Evolutionary conservation across 495 filamentous ascomycete species (phyloP).

Genomic region (Echria macrotheca): DNA sequence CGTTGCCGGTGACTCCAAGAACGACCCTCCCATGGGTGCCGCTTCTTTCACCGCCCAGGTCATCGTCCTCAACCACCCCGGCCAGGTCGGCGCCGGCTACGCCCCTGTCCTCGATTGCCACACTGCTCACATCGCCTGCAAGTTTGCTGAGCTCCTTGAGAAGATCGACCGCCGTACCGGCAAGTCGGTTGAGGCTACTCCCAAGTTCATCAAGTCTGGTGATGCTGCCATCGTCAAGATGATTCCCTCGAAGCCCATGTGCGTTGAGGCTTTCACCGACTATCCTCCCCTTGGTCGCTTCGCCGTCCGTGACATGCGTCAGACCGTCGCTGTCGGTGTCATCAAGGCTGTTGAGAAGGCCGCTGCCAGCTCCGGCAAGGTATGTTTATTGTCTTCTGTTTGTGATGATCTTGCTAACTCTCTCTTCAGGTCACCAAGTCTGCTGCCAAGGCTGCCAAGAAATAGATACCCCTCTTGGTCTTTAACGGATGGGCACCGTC

Average conservation of each 20-base stretch:
- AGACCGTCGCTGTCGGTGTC: conserved; percentile 97
- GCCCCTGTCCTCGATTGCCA: conserved; percentile 98
- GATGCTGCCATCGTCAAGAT: conserved; percentile 99
- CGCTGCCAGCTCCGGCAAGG: conserved; percentile 36
- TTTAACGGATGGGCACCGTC: conserved; percentile 9
- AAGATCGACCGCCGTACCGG: conserved; percentile 99
- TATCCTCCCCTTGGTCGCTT: conserved; percentile 99
- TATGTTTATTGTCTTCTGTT: not conserved
- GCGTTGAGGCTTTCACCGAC: conserved; percentile 99
- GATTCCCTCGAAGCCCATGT: conserved; percentile 99
- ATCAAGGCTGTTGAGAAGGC: conserved; percentile 62
- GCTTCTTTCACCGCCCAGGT: conserved; percentile 99
- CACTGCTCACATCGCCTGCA: conserved; percentile 99
- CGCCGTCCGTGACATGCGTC: conserved; percentile 88
- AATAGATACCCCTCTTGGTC: conserved; percentile 35
- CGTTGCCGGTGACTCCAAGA: conserved; percentile 99
- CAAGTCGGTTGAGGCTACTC: conserved; percentile 83
- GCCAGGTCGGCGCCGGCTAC: conserved; percentile 98
- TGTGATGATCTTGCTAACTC: not conserved
- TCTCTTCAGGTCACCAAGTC: conserved; percentile 51
- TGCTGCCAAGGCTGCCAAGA: conserved; percentile 67
- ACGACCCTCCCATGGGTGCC: conserved; percentile 84
- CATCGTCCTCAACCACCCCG: conserved; percentile 99
- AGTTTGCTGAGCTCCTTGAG: conserved; percentile 96
- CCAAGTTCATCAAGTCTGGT: conserved; percentile 99